Base-by-base conservation (phyloP, 176 grass and related monocot genomes). In the Zoysia pacifica region DNA sequence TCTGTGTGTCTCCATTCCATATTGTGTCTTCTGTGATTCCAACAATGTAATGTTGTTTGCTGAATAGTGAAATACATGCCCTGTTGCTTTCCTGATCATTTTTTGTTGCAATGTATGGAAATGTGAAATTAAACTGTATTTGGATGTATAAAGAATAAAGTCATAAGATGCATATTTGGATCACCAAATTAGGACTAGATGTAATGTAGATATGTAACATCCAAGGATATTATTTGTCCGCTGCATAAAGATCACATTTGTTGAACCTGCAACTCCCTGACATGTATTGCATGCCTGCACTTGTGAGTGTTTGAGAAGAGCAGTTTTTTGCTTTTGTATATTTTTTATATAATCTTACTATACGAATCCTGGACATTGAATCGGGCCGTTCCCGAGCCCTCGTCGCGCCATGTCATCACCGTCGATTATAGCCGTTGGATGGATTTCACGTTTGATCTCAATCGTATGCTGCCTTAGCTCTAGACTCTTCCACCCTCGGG, bases 211-310 rank as follows among this genome's bases (percentile, higher is more conserved):
- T 19, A 48, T 3, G 61, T 48, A 79, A 8, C 13, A 81, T n/a
- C 48, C 48, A 67, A 79, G 11, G 16, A 69, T 37, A 12, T 61
- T 56, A 51, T 20, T 9, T 60, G 7, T 46, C 11, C 53, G 37
- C 4, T 9, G 7, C 45, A 74, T 69, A n/a, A 75, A 76, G 13
- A 51, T 61, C 1, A 18, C 53, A 74, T 9, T 19, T 83, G 4
- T 62, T 73, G 36, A 73, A 37, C 9, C 15, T 37, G 4, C 7
- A 2, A 28, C 3, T 13, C 18, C 73, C 14, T 50, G 60, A 45
- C 52, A 73, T 83, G 6, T 73, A 69, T 7, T 87, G 41, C 3
- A 63, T 87, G 11, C 3, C 56, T 55, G 46, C 7, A 48, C 8
- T 62, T 61, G 54, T 84, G 81, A 67, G 67, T 15, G n/a, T 49